Evolutionary conservation across 2,329 filamentous ascomycete genomes (phyloP), one percentile per base, ranked within the genome.

Genomic region (Sporothrix protearum): DNA sequence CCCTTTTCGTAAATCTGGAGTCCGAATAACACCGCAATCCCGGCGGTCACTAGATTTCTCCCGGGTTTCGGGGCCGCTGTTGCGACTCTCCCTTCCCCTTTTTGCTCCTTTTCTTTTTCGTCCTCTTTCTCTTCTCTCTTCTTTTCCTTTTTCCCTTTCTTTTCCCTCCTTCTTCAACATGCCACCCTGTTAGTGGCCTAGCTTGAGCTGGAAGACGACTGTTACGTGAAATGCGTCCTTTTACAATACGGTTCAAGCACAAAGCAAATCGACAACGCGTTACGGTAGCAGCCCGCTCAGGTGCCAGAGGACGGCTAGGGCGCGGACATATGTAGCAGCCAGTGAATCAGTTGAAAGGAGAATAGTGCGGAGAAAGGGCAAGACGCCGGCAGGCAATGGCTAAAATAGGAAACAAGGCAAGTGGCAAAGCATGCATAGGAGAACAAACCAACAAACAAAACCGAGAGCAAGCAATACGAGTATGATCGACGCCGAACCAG

Each of bases 101-200:
- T n/a, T n/a, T n/a, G n/a, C n/a, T n/a, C n/a, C 47, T 49, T 49
- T 19, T 14, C 16, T 49, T n/a, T 51, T 49, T 49, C n/a, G 47
- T 49, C 47, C 4, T 49, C 16, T 49, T 47, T 47, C 14, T 47
- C 45, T 47, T 47, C 22, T 16, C 25, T 22, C 16, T 30, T 55
- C 30, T n/a, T n/a, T n/a, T n/a, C n/a, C n/a, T n/a, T 16, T 49
- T 49, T 19, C 45, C 16, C n/a, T n/a, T 51, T 49, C n/a, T 49
- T 10, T 49, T 16, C 4, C n/a, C 16, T 49, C 42, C 14, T 57
- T 59, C 28, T 36, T 33, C 55, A 2, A 61, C 55, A 22, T 61
- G 55, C 55, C 55, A 61, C 55, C 30, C 9, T 61, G 30, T 61
- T 61, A 61, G 55, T 61, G 55, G 6, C 10, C 30, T 59, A 59